Conservation (phyloP, 148 eudicot species). For the Simmondsia chinensis region DNA sequence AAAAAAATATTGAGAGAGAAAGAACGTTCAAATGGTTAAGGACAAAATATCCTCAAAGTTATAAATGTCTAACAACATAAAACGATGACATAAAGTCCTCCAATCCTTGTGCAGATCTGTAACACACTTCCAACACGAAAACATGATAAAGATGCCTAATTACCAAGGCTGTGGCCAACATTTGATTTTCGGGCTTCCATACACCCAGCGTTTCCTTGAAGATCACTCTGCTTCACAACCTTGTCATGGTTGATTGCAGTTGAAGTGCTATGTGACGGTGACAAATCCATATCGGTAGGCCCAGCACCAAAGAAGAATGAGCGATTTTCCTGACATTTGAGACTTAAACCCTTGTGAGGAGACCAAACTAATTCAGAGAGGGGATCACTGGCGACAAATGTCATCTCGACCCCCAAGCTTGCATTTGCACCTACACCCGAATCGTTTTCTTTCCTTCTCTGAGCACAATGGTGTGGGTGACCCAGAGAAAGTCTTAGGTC, state of each 20-base stretch:
- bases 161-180: no score
- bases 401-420: conserved; percentile 26
- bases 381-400: conserved; percentile 32
- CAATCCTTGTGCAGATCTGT: no score
- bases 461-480: conserved; percentile 8
- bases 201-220: no score
- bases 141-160: no score
- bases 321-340: conserved; percentile 29
- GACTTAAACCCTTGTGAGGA: conserved; percentile 37
- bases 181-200: no score
- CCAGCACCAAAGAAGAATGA: conserved; percentile 17
- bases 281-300: conserved; percentile 15
- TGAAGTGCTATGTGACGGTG: conserved; percentile 12
- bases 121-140: no score
- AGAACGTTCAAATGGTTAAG: no score
- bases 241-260: conserved; percentile 11
- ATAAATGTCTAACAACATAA: no score
- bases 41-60: no score
- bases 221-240: conserved; percentile 1
- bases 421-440: conserved; percentile 82
- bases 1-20: no score
- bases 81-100: no score
- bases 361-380: conserved; percentile 68
- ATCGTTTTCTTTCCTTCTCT: conserved; percentile 11
- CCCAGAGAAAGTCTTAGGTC: conserved; percentile 26